Evolutionary conservation across 1,284 basidiomycete genomes (phyloP).

Genomic region (Phylloboletellus chloephorus): DNA sequence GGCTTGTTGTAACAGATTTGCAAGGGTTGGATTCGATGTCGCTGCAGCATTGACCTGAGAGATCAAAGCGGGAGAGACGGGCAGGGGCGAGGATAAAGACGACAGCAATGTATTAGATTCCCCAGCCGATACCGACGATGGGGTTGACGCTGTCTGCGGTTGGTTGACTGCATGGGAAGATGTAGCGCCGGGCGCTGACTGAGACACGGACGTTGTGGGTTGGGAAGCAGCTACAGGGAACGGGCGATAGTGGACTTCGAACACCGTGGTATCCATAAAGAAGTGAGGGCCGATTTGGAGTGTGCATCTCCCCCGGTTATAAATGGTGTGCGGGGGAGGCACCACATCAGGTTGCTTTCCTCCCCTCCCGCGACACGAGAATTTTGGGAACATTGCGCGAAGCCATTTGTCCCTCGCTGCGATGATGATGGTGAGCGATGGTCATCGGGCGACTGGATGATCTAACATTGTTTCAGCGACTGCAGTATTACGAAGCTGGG

Average conservation of each 20-base stretch:
- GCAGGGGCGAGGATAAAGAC: constrained; percentile 38
- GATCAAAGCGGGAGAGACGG: constrained; percentile 52
- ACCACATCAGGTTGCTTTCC: constrained; percentile 45
- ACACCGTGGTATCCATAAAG: constrained; percentile 59
- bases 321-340: constrained; percentile 60
- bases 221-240: constrained; percentile 21
- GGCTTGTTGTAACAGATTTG: constrained; percentile 57
- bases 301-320: constrained; percentile 58
- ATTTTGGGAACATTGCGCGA: constrained; percentile 62
- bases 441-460: constrained; percentile 9
- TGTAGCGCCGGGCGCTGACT: constrained; percentile 15
- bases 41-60: constrained; percentile 62
- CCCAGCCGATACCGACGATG: constrained; percentile 8
- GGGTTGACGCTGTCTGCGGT: constrained; percentile 6
- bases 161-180: constrained; percentile 17
- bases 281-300: constrained; percentile 67
- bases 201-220: constrained; percentile 23
- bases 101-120: constrained; percentile 36
- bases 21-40: constrained; percentile 55
- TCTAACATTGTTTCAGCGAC: constrained; percentile 64
- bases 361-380: constrained; percentile 55
- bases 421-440: constrained; percentile 26
- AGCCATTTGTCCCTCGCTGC: constrained; percentile 68
- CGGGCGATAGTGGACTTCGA: constrained; percentile 55
- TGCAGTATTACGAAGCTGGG: constrained; percentile 51